Evolutionary conservation across 2,329 filamentous ascomycete species (phyloP), one percentile per base, ranked within the genome.

Genomic region (Beauveria sp.): DNA sequence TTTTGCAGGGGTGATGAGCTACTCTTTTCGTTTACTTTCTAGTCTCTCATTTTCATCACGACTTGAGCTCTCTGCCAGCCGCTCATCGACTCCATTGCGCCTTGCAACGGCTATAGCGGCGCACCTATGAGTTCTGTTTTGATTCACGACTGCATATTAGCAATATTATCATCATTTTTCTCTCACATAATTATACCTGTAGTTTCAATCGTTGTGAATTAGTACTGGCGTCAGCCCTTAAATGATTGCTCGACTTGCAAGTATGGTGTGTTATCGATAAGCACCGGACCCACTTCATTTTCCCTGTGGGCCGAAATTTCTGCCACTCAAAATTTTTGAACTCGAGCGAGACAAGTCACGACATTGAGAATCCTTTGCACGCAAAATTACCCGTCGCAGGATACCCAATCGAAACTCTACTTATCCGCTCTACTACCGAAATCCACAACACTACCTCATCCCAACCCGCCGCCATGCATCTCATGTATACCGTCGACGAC

Each of bases 401-500:
- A 37, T 0, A 37, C 14, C 5, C 34, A 16, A 37, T 37, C 34
- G 41, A 9, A 43, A 9, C 1, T 37, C 34, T 37, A 6, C 14
- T 37, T 5, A 24, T 46, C 44, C 12, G 10, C 20, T 46, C 44
- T 14, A 46, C 10, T 10, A n/a, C 16, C 41, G 3, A 43, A 8
- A 2, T 7, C 20, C 8, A 46, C 20, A 6, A 6, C 14, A 34
- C 16, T 24, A 8, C 9, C 20, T 20, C 12, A 44, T 12, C 18
- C 12, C 22, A 22, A 28, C 0, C 6, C 22, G 18, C 47, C 47
- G 18, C 37, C 8, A 84, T 85, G 82, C 82, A 85, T 84, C 73
- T 85, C 62, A 85, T 85, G 94, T 96, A 93, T 86, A 94, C 90
- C 65, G 80, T 92, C 78, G 89, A 92, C 76, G 75, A 83, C 68